These are phyloP conservation scores for Nemania sp. DNA, from an alignment of 2,329 filamentous ascomycete genomes.

Conservation along the genomic window DNA sequence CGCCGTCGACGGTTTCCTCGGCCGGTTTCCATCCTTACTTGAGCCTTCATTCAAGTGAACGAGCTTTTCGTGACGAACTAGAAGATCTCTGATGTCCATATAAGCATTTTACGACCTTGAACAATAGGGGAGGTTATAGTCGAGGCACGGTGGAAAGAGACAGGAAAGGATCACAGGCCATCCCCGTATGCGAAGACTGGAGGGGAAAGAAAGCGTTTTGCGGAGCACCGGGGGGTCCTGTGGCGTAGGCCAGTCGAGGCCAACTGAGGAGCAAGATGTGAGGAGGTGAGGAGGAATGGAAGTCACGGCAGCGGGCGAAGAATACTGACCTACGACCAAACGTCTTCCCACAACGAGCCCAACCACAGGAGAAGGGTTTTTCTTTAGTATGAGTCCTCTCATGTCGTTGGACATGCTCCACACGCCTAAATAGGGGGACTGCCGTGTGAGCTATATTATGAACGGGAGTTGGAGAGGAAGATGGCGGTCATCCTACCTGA, in stretches of 20 bases:
- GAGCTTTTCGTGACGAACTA: conserved; percentile 67
- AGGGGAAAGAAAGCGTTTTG: conserved; percentile 29
- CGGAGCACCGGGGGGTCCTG: conserved; percentile 21
- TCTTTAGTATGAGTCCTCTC: conserved; percentile 68
- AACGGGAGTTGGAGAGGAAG: conserved; percentile 32
- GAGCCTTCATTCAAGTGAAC: conserved; percentile 64
- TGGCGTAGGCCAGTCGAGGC: conserved; percentile 22
- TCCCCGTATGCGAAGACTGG: conserved; percentile 23
- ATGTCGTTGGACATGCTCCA: conserved; percentile 68
- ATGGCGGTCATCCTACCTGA: conserved; percentile 54
- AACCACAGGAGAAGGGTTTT: conserved; percentile 64
- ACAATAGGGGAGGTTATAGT: conserved; percentile 24
- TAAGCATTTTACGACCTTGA: conserved; percentile 50
- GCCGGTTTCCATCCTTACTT: conserved; percentile 57
- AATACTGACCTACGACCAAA: conserved; percentile 64
- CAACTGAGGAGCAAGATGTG: conserved; percentile 24
- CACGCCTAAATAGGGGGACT: conserved; percentile 54
- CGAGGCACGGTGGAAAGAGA: conserved; percentile 26
- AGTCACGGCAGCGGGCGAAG: conserved; percentile 32
- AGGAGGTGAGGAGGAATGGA: conserved; percentile 18
- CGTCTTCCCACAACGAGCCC: conserved; percentile 64
- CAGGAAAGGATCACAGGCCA: conserved; percentile 18
- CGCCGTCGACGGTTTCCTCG: conserved; percentile 57
- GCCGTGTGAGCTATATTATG: conserved; percentile 49
- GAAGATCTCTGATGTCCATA: conserved; percentile 67